Base-by-base conservation (phyloP, 2,329 filamentous ascomycete genomes). In the Aspergillus latus region DNA sequence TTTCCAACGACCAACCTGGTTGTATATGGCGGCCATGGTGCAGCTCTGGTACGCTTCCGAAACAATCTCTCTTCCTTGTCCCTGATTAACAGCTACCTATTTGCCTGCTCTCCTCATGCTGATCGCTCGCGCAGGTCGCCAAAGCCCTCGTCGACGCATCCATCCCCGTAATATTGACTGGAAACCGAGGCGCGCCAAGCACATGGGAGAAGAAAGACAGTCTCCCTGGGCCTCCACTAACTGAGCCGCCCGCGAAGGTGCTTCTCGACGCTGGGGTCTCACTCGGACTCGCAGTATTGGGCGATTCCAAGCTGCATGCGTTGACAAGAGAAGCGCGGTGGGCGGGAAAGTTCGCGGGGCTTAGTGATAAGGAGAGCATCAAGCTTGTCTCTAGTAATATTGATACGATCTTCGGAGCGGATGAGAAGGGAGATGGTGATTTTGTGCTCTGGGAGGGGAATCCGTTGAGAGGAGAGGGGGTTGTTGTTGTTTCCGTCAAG, bases 151-250 rank as follows among this genome's bases (percentile, higher is more conserved):
- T 76, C 4, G 62, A 65, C 26, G 70, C 74, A n/a, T 63, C 66
- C 13, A 73, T 80, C 28, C 72, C 77, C 2, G 65, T 78, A n/a
- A 77, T 80, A 26, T 66, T 80, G 2, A 74, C 74, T n/a, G 69
- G 66, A 11, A 71, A 69, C 40, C 72, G 74, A 2, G 66, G 68
- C 1, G 73, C 62, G 0, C 61, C 65, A 10, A 65, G 69, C 39
- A 55, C 40, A 11, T 79, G 73, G 65, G 70, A 76, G 5, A 73
- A 70, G 40, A 68, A 68, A 9, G 68, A 75, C 43, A 66, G 69
- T 2, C 66, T 79, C 0, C 65, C 73, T 0, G 78, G 78, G 0
- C 77, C 77, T 3, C 78, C 78, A 2, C 68, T 80, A 3, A 74
- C 16, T 67, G 4, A 68, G 64, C 30, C 76, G 70, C n/a, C 56